Conservation (phyloP, 345 rosid species). For the Durio zibethinus region DNA sequence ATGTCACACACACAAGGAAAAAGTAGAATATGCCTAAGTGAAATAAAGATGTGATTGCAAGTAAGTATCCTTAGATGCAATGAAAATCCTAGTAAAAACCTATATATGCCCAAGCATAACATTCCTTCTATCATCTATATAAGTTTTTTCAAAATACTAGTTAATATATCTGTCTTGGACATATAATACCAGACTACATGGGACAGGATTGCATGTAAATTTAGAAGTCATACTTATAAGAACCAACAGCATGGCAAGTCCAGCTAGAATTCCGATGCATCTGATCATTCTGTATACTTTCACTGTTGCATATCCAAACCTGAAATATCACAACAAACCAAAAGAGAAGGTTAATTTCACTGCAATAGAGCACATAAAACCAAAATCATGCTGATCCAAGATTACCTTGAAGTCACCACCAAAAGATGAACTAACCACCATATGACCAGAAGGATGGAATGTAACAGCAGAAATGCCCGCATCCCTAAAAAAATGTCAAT, state of each 20-base stretch:
- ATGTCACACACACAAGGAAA: not conserved
- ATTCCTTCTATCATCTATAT: not conserved
- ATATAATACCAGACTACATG: not conserved
- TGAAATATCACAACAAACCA: conserved; percentile 21
- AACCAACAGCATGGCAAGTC: conserved; percentile 88
- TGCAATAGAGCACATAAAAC: not conserved
- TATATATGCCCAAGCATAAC: not conserved
- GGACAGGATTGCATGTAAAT: not conserved
- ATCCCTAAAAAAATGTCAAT: conserved; percentile 48
- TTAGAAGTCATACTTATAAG: conserved; percentile 64
- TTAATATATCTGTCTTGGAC: not conserved
- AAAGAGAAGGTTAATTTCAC: conserved; percentile 3
- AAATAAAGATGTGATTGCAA: not conserved
- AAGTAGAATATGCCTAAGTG: not conserved
- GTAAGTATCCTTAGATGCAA: not conserved
- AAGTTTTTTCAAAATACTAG: not conserved
- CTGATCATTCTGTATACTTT: conserved; percentile 37
- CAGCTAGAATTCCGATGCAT: conserved; percentile 52
- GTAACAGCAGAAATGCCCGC: conserved; percentile 71
- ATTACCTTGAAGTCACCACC: conserved; percentile 97
- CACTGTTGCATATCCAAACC: conserved; percentile 71
- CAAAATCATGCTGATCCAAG: not conserved
- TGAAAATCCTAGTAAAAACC: not conserved
- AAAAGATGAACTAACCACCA: conserved; percentile 81
- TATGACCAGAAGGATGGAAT: conserved; percentile 63